Base-by-base conservation (phyloP, 2,329 filamentous ascomycete genomes). In the Penicillium sp. region DNA sequence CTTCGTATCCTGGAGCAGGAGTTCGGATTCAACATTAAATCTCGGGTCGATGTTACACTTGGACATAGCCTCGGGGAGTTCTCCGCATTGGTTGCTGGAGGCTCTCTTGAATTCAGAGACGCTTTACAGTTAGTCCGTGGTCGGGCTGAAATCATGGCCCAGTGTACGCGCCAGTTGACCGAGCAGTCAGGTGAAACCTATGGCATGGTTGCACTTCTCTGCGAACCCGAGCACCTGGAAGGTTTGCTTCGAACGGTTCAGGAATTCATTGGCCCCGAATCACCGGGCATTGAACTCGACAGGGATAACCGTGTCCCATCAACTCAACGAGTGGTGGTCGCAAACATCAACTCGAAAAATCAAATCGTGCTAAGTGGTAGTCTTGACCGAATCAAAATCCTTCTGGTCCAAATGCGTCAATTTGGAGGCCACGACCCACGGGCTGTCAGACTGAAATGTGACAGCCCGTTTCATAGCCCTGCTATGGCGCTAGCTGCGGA, bases 1-100 rank as follows among this genome's bases (percentile, higher is more conserved):
- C 82, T 97, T 54, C 88, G 90, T 56, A 87, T 97, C 59, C 82
- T 97, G 62, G 91, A 97, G 78, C 80, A 84, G 60, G 90, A 96
- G 65, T 97, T 93, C 71, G 86, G 84, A 41, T 96, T 97, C 77
- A 81, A 84, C 57, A 84, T 87, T 7, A 76, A 80, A 9, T 84
- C 89, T 56, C 82, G 88, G 58, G 87, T 92, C 43, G 90, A 96
- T 75, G 86, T 95, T 37, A 90, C 90, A 0, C 82, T 97, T 25
- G 93, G 93, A 10, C 93, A 97, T 76, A 96, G 91, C 5, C 82
- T 97, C 12, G 93, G 93, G 49, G 93, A 97, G 74, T 97, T 97
- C 70, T 90, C 93, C 1, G 93, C 93, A 1, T 82, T 97, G 45
- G 91, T 96, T 0, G 89, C 91, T 0, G 90, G 88, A 23, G 91